Base-by-base conservation (phyloP, 2,329 filamentous ascomycete species). In the Parafenestella ontariensis region DNA sequence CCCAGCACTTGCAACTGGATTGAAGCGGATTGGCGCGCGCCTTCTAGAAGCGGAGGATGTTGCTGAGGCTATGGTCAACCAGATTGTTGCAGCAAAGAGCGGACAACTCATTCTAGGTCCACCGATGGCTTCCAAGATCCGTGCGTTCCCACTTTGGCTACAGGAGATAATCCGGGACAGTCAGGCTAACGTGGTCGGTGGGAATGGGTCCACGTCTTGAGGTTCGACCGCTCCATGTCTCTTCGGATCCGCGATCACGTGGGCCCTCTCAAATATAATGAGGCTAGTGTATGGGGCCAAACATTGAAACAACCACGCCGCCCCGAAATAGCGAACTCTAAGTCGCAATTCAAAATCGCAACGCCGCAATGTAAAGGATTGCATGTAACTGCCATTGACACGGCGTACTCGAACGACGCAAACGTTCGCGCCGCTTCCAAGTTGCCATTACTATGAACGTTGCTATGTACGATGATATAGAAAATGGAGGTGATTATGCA, bases 51-150 rank as follows among this genome's bases (percentile, higher is more conserved):
- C 79, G 11, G 62, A 76, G 48, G 60, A 73, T 37, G 77, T 81
- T 7, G 70, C 75, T 17, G 70, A 79, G 52, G 74, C 75, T 13
- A 77, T 82, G 50, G 76, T 79, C 1, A 71, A 75, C 46, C 78
- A 81, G 59, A 75, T 81, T 21, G 50, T 81, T 37, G 71, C 68
- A 46, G 71, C 71, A 13, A 72, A 68, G 55, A 76, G 77, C 47
- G 76, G 74, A 20, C 78, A 80, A 58, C 55, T 81, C 33, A 63
- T 80, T 26, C 52, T 81, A 23, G 75, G 75, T 9, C 70, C 70
- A 11, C 47, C 46, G 8, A 20, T 70, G 15, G 45, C 60, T 13
- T 54, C 70, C 9, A 62, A 59, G 15, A 34, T 74, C 21, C 70
- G 72, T 18, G 67, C 65, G 20, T 47, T 72, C 41, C 73, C 73